Evolutionary conservation across 805 yeast genomes (phyloP).

Genomic region (Crinitomyces ghanaensis): DNA sequence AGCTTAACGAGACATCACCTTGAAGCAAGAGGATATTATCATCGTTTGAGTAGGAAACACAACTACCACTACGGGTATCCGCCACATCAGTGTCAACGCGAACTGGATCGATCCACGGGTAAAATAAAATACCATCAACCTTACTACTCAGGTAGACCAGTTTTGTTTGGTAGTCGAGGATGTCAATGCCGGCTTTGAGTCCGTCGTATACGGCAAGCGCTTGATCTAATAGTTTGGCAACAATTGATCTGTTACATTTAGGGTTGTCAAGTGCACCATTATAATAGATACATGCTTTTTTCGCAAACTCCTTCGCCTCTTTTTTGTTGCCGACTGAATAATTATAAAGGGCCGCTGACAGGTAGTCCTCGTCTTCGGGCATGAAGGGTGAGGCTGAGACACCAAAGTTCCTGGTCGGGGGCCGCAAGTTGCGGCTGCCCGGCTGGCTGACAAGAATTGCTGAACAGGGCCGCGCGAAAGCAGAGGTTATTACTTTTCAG

Average conservation of each 20-base stretch:
- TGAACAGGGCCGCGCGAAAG: no score
- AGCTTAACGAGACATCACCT: no score
- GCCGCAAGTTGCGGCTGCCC: no score
- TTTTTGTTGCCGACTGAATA: constrained; percentile 11
- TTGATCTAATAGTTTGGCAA: no score
- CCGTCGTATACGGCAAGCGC: constrained; percentile 13
- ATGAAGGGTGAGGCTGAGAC: no score
- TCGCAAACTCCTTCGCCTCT: constrained; percentile 6
- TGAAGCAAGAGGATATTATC: no score
- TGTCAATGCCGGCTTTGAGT: constrained; percentile 11
- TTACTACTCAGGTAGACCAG: constrained; percentile 26
- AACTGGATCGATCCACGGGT: constrained; percentile 15
- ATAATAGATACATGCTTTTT: constrained; percentile 5
- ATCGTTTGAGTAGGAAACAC: no score
- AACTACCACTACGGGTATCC: neutral
- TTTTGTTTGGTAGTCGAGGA: constrained; percentile 3
- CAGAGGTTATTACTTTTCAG: no score
- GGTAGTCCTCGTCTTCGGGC: no score
- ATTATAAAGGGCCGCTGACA: constrained; percentile 13
- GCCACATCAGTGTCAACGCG: neutral
- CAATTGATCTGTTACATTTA: no score
- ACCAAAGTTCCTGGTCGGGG: no score
- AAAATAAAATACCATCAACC: constrained; percentile 22
- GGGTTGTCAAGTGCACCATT: neutral
- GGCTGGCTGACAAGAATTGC: no score